These are phyloP conservation scores for Handroanthus guayacan DNA, from an alignment of 257 asterid genomes.

Conservation along the genomic window DNA sequence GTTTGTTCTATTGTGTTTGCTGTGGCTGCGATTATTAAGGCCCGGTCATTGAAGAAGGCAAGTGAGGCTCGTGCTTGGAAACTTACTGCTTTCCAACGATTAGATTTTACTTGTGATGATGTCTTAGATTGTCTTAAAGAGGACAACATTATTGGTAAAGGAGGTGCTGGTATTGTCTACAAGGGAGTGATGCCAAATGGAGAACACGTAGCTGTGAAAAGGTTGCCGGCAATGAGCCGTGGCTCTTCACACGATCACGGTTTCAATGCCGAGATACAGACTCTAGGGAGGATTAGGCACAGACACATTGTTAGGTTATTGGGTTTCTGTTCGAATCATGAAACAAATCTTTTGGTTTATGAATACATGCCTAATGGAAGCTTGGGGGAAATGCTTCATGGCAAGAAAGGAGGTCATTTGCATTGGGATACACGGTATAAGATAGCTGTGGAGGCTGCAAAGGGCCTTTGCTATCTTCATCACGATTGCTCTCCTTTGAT, in stretches of 20 bases:
- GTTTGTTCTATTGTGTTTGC: slow-evolving; percentile 90
- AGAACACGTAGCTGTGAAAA: slow-evolving; percentile 83
- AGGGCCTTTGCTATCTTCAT: slow-evolving; percentile 97
- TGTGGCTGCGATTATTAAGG: slow-evolving; percentile 86
- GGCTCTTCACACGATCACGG: slow-evolving; percentile 97
- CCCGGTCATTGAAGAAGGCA: slow-evolving; percentile 78
- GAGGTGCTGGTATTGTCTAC: slow-evolving; percentile 96
- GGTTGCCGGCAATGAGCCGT: slow-evolving; percentile 83
- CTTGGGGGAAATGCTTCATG: slow-evolving; percentile 92
- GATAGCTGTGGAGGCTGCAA: slow-evolving; percentile 89
- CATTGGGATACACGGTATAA: slow-evolving; percentile 91
- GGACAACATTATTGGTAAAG: slow-evolving; percentile 93
- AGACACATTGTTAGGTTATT: slow-evolving; percentile 86
- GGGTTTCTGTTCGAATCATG: slow-evolving; percentile 93
- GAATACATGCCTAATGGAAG: slow-evolving; percentile 99
- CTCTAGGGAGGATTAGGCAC: slow-evolving; percentile 93
- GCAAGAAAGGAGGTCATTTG: slow-evolving; percentile 96
- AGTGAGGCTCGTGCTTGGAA: slow-evolving; percentile 92
- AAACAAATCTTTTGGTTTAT: slow-evolving; percentile 85
- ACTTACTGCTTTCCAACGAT: slow-evolving; percentile 91
- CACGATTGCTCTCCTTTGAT: slow-evolving; percentile 97
- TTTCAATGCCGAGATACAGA: slow-evolving; percentile 94
- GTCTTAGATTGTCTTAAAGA: slow-evolving; percentile 81
- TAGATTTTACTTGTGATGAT: slow-evolving; percentile 89
- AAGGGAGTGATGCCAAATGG: slow-evolving; percentile 84